Evolutionary conservation across 176 grass and related monocot genomes (phyloP).

Genomic region (Musa schizocarpa): DNA sequence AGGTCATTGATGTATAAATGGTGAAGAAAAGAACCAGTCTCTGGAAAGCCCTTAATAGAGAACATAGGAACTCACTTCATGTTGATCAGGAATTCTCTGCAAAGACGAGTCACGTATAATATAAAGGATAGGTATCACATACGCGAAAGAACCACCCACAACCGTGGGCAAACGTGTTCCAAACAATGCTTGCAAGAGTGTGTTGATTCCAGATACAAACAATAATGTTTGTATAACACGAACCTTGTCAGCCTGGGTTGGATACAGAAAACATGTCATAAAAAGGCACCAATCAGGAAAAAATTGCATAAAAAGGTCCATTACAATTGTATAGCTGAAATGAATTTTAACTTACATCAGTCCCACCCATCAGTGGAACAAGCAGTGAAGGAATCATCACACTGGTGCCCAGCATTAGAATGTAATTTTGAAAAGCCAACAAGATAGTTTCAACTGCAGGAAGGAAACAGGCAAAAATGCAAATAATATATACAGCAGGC

Average conservation of each 20-base stretch:
- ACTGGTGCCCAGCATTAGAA: conserved; percentile 12
- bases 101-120: conserved; percentile 42
- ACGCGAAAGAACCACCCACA: conserved; percentile 47
- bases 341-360: conserved; percentile 9
- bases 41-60: not conserved
- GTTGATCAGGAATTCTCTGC: conserved; percentile 33
- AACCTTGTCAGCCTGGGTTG: conserved; percentile 37
- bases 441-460: conserved; percentile 12
- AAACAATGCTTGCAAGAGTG: conserved; percentile 51
- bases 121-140: conserved; percentile 50
- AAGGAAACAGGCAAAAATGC: not conserved
- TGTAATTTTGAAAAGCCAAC: conserved; percentile 14
- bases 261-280: not conserved
- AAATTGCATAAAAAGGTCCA: no score
- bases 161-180: conserved; percentile 44
- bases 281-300: not conserved
- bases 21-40: not conserved
- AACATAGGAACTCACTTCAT: conserved; percentile 31
- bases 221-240: conserved; percentile 44
- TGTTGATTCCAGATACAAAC: conserved; percentile 49
- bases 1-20: not conserved
- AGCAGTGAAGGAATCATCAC: conserved; percentile 18
- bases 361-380: conserved; percentile 13
- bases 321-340: not conserved
- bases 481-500: not conserved